Evolutionary conservation across 169 alveolate genomes (phyloP).

Genomic region (Cryptosporidium sp.): DNA sequence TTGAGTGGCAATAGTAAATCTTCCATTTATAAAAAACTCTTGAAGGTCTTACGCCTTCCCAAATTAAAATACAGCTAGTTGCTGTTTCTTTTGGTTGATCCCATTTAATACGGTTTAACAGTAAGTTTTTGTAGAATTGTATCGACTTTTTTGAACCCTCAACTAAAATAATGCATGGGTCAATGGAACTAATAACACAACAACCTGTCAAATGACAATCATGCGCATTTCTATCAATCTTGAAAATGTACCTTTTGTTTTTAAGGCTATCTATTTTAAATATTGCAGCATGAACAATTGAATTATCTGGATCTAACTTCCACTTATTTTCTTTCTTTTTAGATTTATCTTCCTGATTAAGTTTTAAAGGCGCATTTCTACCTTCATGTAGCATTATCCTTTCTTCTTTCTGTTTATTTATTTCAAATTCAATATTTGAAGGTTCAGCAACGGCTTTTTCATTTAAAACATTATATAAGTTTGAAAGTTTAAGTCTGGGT

Average conservation of each 20-base stretch:
- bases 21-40: constrained; percentile 31
- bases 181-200: constrained; percentile 84
- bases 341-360: constrained; percentile 83
- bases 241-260: constrained; percentile 76
- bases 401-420: constrained; percentile 88
- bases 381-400: constrained; percentile 85
- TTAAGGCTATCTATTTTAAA: constrained; percentile 56
- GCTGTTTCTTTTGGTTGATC: constrained; percentile 49
- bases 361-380: constrained; percentile 85
- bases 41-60: constrained; percentile 59
- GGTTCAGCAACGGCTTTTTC: constrained; percentile 89
- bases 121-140: constrained; percentile 81
- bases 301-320: constrained; percentile 79
- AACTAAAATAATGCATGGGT: constrained; percentile 78
- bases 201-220: constrained; percentile 91
- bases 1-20: constrained; percentile 53
- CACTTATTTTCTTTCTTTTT: constrained; percentile 87
- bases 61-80: constrained; percentile 24
- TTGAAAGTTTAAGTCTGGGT: constrained; percentile 89
- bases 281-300: constrained; percentile 50
- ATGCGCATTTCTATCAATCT: constrained; percentile 89
- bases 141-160: constrained; percentile 82
- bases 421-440: constrained; percentile 86
- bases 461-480: constrained; percentile 86
- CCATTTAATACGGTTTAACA: constrained; percentile 86